Base-by-base conservation (phyloP, 73 alveolate genomes). In the Durusdinium trenchii region DNA sequence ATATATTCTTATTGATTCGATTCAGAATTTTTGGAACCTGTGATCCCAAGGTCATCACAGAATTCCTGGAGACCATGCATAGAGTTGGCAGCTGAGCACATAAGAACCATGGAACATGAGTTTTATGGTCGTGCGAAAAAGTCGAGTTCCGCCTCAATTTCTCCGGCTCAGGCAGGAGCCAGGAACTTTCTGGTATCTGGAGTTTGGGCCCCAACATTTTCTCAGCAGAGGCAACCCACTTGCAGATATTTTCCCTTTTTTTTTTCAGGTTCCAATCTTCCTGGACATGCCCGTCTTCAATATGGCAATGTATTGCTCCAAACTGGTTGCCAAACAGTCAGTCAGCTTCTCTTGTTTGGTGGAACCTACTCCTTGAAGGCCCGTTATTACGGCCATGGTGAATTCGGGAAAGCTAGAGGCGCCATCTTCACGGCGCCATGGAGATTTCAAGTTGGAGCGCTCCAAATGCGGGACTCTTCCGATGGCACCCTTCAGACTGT, bases 211-310 rank as follows among this genome's bases (percentile, higher is more conserved):
- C 28, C 35, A 48, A 48, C n/a, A 12, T 48, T 6, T 46, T 3
- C 40, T 20, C 3, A 7, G 28, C 50, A 45, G 89, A 42, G 9
- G 43, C 32, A 32, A 1, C 42, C 42, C 81, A 43, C 38, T 23
- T 78, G 87, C 60, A 30, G 62, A 43, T 4, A 36, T 30, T 40
- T 43, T 43, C 40, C 42, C 57, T 12, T n/a, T 7, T 6, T 32
- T 26, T 35, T 18, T 43, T 30, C 40, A 90, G 96, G 96, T 90
- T n/a, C 96, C 96, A 38, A 90, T 90, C 26, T 90, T 90, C 42
- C 79, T 90, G 96, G 96, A 90, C 51, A 90, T 90, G 96, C 96
- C 96, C 6, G 86, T 89, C 36, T 89, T 89, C 96, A 89, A 89
- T 73, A 89, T 89, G 96, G 96, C 96, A 40, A 32, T 89, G 96